A percentile compares a stretch with the other conserved stretches of the same genome.
Evolutionary conservation across 2,329 filamentous ascomycete species (phyloP).

Genomic region (Hymenoscyphus salicellus): DNA sequence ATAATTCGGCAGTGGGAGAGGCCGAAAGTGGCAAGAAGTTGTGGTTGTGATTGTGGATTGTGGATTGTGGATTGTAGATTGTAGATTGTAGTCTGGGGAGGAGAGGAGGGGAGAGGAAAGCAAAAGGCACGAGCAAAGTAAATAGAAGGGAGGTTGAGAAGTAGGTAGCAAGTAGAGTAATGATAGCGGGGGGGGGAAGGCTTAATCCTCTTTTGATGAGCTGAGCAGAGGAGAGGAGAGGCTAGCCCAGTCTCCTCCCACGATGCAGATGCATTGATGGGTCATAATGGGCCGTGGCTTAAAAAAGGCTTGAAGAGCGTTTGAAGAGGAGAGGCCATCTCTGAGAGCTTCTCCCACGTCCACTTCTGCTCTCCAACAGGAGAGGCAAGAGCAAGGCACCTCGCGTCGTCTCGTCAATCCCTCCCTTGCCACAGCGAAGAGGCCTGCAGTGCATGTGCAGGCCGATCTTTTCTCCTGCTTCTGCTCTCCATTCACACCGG

Average conservation of each 20-base stretch:
- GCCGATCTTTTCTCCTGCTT: no score
- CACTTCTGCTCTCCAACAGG: neutral
- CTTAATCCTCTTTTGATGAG: neutral
- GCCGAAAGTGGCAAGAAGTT: neutral
- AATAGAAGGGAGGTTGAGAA: neutral
- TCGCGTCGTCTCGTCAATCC: neutral
- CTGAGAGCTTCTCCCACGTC: neutral
- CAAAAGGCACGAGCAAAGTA: neutral
- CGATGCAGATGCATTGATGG: conserved; percentile 1
- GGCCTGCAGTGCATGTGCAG: no score
- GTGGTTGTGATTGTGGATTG: neutral
- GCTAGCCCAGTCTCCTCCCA: neutral
- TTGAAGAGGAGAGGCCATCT: neutral
- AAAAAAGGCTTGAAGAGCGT: neutral
- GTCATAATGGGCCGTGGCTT: neutral
- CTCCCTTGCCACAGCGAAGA: neutral
- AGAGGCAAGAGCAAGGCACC: no score
- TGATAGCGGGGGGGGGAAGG: neutral
- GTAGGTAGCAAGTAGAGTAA: neutral
- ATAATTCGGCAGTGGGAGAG: conserved; percentile 1
- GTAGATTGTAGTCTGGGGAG: no score
- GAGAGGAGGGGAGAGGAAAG: no score
- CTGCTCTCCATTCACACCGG: no score
- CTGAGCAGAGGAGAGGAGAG: neutral
- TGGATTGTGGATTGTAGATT: no score